These are phyloP conservation scores for Ophiocordyceps sinensis DNA, from an alignment of 2,329 filamentous ascomycete species.

Conservation along the genomic window DNA sequence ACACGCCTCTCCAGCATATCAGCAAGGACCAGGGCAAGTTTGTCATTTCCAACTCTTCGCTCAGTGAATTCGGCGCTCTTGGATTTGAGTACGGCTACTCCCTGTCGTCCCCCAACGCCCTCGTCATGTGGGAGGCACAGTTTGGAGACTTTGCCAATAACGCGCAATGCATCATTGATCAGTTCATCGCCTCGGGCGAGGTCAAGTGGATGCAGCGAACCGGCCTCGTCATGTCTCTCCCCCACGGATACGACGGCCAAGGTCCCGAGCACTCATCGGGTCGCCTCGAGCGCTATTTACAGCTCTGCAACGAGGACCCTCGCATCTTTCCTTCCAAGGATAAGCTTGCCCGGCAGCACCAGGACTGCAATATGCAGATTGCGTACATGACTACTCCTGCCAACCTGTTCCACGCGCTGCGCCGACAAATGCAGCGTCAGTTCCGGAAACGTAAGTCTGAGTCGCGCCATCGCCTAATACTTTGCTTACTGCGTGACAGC, in stretches of 20 bases:
- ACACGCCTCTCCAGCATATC: constrained; percentile 82
- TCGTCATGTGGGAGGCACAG: constrained; percentile 99
- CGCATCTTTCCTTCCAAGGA: constrained; percentile 78
- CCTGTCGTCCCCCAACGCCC: constrained; percentile 84
- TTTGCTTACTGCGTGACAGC: constrained; percentile 32
- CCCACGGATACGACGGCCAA: constrained; percentile 96
- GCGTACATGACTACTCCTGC: constrained; percentile 93
- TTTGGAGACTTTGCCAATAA: constrained; percentile 99
- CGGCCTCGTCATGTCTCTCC: constrained; percentile 87
- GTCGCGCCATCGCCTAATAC: not conserved
- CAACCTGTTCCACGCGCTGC: constrained; percentile 91
- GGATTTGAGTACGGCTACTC: constrained; percentile 99
- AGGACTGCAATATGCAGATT: constrained; percentile 99
- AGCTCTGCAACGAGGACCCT: constrained; percentile 94
- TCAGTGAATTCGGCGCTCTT: constrained; percentile 56
- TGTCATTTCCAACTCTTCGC: constrained; percentile 91
- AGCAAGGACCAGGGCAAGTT: constrained; percentile 89
- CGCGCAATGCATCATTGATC: constrained; percentile 96
- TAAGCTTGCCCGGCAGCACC: constrained; percentile 91
- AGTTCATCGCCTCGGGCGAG: constrained; percentile 96
- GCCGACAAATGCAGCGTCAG: constrained; percentile 95
- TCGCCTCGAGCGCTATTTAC: constrained; percentile 91
- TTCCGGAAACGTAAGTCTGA: constrained; percentile 85
- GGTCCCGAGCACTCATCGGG: constrained; percentile 97
- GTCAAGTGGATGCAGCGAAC: constrained; percentile 98